A percentile compares a stretch with the other conserved stretches of the same genome.
Conservation (phyloP, 106 monocot genomes). For the Allium sativum region DNA sequence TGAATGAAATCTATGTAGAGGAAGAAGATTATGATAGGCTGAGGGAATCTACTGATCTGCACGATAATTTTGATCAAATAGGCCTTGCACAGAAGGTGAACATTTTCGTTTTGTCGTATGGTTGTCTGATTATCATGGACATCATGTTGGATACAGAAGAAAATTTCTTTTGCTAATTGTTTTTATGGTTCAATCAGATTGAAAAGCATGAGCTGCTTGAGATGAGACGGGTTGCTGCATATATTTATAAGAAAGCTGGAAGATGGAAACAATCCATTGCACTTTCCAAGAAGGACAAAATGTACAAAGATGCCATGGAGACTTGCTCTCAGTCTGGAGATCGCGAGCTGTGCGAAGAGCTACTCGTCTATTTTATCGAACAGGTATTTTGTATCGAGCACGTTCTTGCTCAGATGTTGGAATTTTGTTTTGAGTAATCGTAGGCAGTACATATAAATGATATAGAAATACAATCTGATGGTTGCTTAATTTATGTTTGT, state of each 20-base stretch:
- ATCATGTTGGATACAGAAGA: neutral
- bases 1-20: conserved; percentile 98
- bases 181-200: conserved; percentile 24
- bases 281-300: conserved; percentile 83
- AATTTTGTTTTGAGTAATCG: neutral
- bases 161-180: neutral
- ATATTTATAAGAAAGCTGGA: conserved; percentile 97
- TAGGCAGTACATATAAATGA: neutral
- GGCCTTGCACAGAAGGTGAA: conserved; percentile 92
- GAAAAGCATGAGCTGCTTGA: conserved; percentile 95
- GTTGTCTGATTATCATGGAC: neutral
- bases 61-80: conserved; percentile 93
- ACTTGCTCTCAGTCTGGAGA: conserved; percentile 93
- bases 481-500: neutral
- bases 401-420: neutral
- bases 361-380: conserved; percentile 93
- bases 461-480: neutral
- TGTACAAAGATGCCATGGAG: conserved; percentile 94
- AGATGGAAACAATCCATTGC: conserved; percentile 99
- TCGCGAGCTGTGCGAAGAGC: conserved; percentile 79
- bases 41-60: conserved; percentile 88
- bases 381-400: conserved; percentile 29
- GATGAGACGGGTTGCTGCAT: conserved; percentile 91
- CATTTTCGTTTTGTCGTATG: neutral
- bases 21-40: conserved; percentile 91